A percentile compares a stretch with the other conserved stretches of the same genome.
These are phyloP conservation scores for Diaporthe velutina DNA, from an alignment of 2,329 filamentous ascomycete genomes.

Conservation along the genomic window DNA sequence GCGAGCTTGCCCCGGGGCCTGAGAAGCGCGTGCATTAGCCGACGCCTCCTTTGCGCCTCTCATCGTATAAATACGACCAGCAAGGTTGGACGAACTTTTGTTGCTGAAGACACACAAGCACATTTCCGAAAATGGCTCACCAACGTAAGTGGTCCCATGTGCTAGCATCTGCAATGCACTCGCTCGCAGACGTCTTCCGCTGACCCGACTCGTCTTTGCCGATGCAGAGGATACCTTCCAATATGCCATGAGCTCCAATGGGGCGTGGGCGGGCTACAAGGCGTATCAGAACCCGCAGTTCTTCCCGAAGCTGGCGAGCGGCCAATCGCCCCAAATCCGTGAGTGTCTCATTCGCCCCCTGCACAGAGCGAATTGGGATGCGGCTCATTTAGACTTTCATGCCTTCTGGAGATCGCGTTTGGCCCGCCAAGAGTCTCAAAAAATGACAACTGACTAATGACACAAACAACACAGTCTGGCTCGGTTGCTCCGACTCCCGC, in stretches of 20 bases:
- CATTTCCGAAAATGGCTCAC: conserved; percentile 34
- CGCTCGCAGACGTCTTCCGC: not conserved
- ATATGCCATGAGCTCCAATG: conserved; percentile 76
- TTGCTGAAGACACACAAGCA: conserved; percentile 7
- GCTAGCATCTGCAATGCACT: not conserved
- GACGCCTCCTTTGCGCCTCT: conserved; percentile 15
- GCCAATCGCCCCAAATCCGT: conserved; percentile 76
- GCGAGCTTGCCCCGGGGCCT: conserved; percentile 7
- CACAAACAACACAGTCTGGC: conserved; percentile 71
- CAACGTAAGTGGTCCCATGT: conserved; percentile 29
- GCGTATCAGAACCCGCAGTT: conserved; percentile 76
- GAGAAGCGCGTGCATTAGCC: conserved; percentile 16
- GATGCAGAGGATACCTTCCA: conserved; percentile 68
- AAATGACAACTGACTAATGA: conserved; percentile 17
- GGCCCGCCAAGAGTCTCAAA: conserved; percentile 20
- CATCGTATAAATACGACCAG: conserved; percentile 22
- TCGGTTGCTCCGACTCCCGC: conserved; percentile 89
- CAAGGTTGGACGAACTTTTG: not conserved
- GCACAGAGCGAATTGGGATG: conserved; percentile 7
- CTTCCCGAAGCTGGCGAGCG: conserved; percentile 75
- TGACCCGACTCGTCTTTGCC: not conserved
- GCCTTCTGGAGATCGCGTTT: not conserved
- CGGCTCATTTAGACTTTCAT: conserved; percentile 27
- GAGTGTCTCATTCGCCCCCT: conserved; percentile 46
- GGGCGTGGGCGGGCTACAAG: conserved; percentile 77